Percentiles rank a stretch among this genome's conserved stretches.
These are phyloP conservation scores for Coniophora puteana DNA, from an alignment of 1,284 basidiomycete species.

Conservation along the genomic window DNA sequence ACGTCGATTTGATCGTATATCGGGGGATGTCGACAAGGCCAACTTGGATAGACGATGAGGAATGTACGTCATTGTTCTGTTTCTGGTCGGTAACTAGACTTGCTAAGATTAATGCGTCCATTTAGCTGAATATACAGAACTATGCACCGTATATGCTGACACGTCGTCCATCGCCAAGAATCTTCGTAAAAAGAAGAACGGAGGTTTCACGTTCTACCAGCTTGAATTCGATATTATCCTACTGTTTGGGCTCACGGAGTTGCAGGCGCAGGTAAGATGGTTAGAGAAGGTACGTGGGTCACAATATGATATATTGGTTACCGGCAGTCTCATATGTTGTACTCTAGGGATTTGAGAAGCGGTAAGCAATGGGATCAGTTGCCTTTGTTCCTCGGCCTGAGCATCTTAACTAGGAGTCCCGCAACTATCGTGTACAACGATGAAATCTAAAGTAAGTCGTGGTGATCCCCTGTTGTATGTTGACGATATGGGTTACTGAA, in stretches of 20 bases:
- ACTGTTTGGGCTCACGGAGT: constrained; percentile 39
- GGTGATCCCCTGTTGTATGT: no score
- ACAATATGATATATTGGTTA: no score
- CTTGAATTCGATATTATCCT: constrained; percentile 34
- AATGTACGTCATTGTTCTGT: constrained; percentile 26
- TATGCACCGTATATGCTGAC: constrained; percentile 34
- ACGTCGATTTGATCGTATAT: constrained; percentile 22
- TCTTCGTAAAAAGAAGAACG: constrained; percentile 20
- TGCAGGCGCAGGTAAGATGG: constrained; percentile 42
- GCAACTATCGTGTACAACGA: constrained; percentile 26
- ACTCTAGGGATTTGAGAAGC: constrained; percentile 14
- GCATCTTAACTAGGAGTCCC: constrained; percentile 21
- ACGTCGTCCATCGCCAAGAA: constrained; percentile 24
- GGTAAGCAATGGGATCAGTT: constrained; percentile 18
- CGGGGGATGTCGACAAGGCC: constrained; percentile 16
- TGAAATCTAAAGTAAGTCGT: no score
- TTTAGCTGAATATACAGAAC: constrained; percentile 35
- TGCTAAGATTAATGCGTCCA: constrained; percentile 34
- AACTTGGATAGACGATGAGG: constrained; percentile 18
- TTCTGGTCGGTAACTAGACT: constrained; percentile 25
- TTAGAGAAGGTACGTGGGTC: constrained; percentile 29
- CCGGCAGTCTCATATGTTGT: no score
- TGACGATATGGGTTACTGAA: no score
- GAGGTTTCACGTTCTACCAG: constrained; percentile 26
- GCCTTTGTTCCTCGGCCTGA: no score